Evolutionary conservation across 805 yeast species (phyloP).

Genomic region (Monosporozyma servazzii): DNA sequence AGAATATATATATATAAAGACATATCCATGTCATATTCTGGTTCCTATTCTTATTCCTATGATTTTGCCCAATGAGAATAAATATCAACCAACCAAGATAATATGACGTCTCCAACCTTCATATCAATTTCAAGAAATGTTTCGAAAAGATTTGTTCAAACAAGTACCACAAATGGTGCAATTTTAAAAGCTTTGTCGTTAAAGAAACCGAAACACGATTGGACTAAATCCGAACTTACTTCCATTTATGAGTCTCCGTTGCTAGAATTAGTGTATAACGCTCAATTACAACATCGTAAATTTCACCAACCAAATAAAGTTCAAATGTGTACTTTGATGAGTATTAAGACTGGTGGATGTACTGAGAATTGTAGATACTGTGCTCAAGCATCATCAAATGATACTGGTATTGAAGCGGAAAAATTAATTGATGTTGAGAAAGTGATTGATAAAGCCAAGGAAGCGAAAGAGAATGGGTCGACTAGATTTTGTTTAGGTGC

Average conservation of each 20-base stretch:
- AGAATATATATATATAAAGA: background rate
- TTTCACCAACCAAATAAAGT: constrained; percentile 53
- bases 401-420: constrained; percentile 65
- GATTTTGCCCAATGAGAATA: too few species aligned
- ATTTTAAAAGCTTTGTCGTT: constrained; percentile 23
- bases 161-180: background rate
- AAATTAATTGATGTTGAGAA: constrained; percentile 50
- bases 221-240: constrained; percentile 54
- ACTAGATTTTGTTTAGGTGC: constrained; percentile 82
- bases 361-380: constrained; percentile 77
- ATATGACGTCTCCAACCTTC: background rate
- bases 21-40: too few species aligned
- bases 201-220: constrained; percentile 30
- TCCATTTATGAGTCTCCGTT: constrained; percentile 60
- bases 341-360: constrained; percentile 74
- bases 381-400: constrained; percentile 61
- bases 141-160: background rate
- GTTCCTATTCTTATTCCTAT: background rate
- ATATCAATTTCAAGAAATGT: constrained; percentile 7
- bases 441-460: constrained; percentile 54
- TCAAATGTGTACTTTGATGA: constrained; percentile 66
- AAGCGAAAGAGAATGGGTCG: constrained; percentile 60
- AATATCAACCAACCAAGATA: background rate
- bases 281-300: constrained; percentile 58
- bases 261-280: constrained; percentile 47